These are phyloP conservation scores for Colletotrichum cordylinicola DNA, from an alignment of 2,329 filamentous ascomycete genomes.

Conservation along the genomic window DNA sequence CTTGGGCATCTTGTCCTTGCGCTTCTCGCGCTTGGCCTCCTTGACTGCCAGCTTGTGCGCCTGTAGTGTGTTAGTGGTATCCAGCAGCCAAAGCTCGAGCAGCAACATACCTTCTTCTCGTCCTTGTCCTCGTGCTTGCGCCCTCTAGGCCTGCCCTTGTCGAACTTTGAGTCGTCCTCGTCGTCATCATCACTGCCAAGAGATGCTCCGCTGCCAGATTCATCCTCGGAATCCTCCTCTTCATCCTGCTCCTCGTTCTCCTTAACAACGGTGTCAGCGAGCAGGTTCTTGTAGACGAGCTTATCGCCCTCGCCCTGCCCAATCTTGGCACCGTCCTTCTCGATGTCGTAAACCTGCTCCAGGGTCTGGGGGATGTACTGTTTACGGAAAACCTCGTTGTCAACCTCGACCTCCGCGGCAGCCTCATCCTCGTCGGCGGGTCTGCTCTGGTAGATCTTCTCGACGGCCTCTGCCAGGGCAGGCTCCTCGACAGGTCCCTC, in stretches of 20 bases:
- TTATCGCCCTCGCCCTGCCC: slow-evolving; percentile 74
- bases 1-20: slow-evolving; percentile 96
- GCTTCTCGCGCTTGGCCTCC: slow-evolving; percentile 92
- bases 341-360: slow-evolving; percentile 95
- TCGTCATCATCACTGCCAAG: slow-evolving; percentile 49
- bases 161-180: slow-evolving; percentile 61
- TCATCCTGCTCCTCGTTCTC: slow-evolving; percentile 38
- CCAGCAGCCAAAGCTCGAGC: fast-evolving
- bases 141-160: slow-evolving; percentile 74
- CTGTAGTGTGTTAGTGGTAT: slow-evolving; percentile 36
- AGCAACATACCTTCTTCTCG: slow-evolving; percentile 69
- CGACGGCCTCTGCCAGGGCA: slow-evolving; percentile 65
- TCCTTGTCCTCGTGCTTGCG: slow-evolving; percentile 93
- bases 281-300: slow-evolving; percentile 84
- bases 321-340: slow-evolving; percentile 84
- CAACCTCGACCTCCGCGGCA: slow-evolving; percentile 70
- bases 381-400: slow-evolving; percentile 92
- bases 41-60: slow-evolving; percentile 88
- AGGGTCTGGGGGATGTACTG: slow-evolving; percentile 97
- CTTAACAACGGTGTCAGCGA: slow-evolving; percentile 71
- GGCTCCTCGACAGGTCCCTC: slow-evolving; percentile 67
- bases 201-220: slow-evolving; percentile 55
- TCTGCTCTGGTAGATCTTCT: slow-evolving; percentile 69
- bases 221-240: slow-evolving; percentile 42
- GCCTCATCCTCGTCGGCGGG: slow-evolving; percentile 55